Evolutionary conservation across 139 green algal species (phyloP).

Genomic region (Helicosporidium sp.): DNA sequence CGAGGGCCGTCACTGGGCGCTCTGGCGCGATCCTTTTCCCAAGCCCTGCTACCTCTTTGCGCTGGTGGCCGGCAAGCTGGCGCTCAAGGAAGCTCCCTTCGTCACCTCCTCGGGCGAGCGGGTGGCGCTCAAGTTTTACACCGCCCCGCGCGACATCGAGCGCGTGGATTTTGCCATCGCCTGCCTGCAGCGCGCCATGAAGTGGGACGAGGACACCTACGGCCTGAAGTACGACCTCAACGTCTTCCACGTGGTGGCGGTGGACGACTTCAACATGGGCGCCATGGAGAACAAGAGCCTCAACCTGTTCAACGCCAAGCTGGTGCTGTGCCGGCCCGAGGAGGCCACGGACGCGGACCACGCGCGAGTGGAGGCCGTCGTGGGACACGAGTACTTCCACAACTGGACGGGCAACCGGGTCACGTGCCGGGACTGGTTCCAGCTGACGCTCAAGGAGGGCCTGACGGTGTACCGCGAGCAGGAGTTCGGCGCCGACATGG

Average conservation of each 20-base stretch:
- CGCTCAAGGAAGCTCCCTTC: slow-evolving; percentile 61
- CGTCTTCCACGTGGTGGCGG: slow-evolving; percentile 80
- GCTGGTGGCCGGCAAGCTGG: slow-evolving; percentile 80
- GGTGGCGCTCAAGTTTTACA: slow-evolving; percentile 74
- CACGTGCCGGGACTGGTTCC: slow-evolving; percentile 89
- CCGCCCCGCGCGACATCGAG: too few species aligned
- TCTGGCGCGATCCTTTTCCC: slow-evolving; percentile 77
- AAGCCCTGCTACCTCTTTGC: slow-evolving; percentile 99
- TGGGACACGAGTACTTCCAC: slow-evolving; percentile 73
- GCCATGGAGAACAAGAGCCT: slow-evolving; percentile 97
- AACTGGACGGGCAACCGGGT: slow-evolving; percentile 91
- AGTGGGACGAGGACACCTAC: slow-evolving; percentile 55
- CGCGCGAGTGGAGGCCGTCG: slow-evolving; percentile 62
- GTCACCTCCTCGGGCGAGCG: slow-evolving; percentile 47
- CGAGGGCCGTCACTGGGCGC: slow-evolving; percentile 30
- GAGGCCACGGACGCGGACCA: slow-evolving; percentile 88
- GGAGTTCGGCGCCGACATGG: slow-evolving; percentile 91
- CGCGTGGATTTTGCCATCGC: background rate
- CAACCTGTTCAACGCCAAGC: slow-evolving; percentile 85
- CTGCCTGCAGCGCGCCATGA: background rate
- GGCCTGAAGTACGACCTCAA: slow-evolving; percentile 94
- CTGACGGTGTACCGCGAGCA: slow-evolving; percentile 90
- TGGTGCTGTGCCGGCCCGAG: slow-evolving; percentile 76
- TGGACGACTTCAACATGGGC: slow-evolving; percentile 95
- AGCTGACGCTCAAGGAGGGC: slow-evolving; percentile 93